phyloP scores from a whole-genome alignment of 495 filamentous ascomycete species.

The Penicillium cataractarum region DNA sequence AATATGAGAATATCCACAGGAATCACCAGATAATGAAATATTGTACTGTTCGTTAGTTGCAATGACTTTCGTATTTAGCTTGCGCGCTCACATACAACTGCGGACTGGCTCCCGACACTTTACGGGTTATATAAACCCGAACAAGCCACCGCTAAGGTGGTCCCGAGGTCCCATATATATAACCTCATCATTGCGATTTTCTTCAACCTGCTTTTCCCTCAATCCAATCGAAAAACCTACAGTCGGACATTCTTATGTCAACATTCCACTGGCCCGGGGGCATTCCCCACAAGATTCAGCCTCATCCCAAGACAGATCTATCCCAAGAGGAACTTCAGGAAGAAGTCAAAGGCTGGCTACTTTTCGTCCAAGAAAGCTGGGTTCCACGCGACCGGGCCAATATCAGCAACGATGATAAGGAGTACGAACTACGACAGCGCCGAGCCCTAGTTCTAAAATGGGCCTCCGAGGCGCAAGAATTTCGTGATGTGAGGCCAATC shows the following conservation, averaged over 20 bases:
- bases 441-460: slow-evolving; percentile 13
- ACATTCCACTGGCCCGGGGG: slow-evolving; percentile 13
- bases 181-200: background rate
- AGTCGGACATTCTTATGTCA: background rate
- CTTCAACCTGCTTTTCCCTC: background rate
- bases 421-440: slow-evolving; percentile 17
- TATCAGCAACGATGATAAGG: slow-evolving; percentile 1
- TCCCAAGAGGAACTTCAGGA: slow-evolving; percentile 12
- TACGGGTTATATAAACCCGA: too few species aligned
- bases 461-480: slow-evolving; percentile 14
- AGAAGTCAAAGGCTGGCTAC: slow-evolving; percentile 19
- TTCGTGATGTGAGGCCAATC: slow-evolving; percentile 12
- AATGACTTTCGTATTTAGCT: too few species aligned
- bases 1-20: too few species aligned
- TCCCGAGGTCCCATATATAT: too few species aligned
- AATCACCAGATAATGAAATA: too few species aligned
- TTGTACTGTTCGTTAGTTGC: too few species aligned
- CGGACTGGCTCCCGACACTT: too few species aligned
- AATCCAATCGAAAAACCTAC: background rate
- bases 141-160: too few species aligned
- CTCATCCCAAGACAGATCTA: slow-evolving; percentile 9
- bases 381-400: slow-evolving; percentile 9
- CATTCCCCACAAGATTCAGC: slow-evolving; percentile 11
- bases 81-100: too few species aligned
- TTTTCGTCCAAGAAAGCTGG: slow-evolving; percentile 17